Percentiles rank a stretch among this genome's conserved stretches.
These are phyloP conservation scores for Neurospora intermedia DNA, from an alignment of 495 filamentous ascomycete genomes.

Conservation along the genomic window DNA sequence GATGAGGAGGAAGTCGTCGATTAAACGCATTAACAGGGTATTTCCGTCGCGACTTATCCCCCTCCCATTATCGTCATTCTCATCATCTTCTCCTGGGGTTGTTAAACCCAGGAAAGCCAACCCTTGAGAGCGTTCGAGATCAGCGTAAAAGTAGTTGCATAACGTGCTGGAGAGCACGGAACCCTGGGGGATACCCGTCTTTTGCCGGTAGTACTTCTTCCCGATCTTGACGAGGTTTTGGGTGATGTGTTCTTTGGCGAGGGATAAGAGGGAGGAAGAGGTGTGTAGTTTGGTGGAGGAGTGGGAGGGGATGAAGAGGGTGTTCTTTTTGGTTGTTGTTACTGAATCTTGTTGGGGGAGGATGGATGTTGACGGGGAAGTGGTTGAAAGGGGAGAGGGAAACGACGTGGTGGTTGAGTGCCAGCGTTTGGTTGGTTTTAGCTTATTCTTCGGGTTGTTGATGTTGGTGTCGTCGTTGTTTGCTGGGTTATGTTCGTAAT, in stretches of 20 bases:
- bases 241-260: constrained; percentile 67
- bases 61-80: neutral
- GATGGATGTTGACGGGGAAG: neutral
- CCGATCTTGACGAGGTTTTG: constrained; percentile 81
- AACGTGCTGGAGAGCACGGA: constrained; percentile 75
- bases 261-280: constrained; percentile 48
- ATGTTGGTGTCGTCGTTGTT: constrained; percentile 6
- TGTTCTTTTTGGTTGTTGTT: constrained; percentile 43
- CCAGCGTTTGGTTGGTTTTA: constrained; percentile 46
- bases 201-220: constrained; percentile 82
- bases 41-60: constrained; percentile 20
- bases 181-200: constrained; percentile 83
- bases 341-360: constrained; percentile 25
- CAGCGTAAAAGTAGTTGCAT: constrained; percentile 91
- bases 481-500: constrained; percentile 23
- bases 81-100: too few relatives aligned
- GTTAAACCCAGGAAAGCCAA: constrained; percentile 42
- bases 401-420: constrained; percentile 42
- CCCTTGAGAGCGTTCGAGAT: constrained; percentile 54
- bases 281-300: constrained; percentile 42
- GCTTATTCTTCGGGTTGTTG: constrained; percentile 2
- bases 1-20: constrained; percentile 89
- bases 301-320: constrained; percentile 60
- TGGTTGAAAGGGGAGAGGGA: neutral
- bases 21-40: constrained; percentile 64